These are phyloP conservation scores for Lobosporangium transversale DNA, from an alignment of 192 early-diverging fungal species.

Conservation along the genomic window DNA sequence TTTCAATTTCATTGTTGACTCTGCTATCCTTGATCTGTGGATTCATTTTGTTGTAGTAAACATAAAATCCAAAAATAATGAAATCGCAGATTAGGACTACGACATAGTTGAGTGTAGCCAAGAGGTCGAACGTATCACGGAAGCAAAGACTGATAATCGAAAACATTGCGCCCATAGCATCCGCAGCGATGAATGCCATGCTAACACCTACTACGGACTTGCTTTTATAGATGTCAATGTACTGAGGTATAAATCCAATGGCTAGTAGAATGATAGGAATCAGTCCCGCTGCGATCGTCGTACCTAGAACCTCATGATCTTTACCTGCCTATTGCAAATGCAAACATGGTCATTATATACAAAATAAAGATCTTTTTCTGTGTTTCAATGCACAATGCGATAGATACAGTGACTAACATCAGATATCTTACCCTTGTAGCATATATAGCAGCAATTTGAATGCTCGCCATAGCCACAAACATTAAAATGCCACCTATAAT, in stretches of 20 bases:
- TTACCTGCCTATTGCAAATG: conserved; percentile 25
- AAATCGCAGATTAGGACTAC: conserved; percentile 41
- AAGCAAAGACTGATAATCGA: conserved; percentile 54
- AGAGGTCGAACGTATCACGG: conserved; percentile 11
- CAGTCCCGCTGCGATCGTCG: conserved; percentile 45
- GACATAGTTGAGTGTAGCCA: conserved; percentile 35
- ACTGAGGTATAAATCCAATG: conserved; percentile 58
- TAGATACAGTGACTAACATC: neutral
- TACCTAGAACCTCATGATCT: conserved; percentile 25
- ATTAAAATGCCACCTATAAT: neutral
- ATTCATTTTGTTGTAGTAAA: conserved; percentile 31
- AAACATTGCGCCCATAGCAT: conserved; percentile 54
- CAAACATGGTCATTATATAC: neutral
- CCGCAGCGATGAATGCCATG: conserved; percentile 54
- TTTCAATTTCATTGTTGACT: neutral
- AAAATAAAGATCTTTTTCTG: neutral
- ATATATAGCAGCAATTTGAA: conserved; percentile 21
- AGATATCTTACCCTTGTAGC: conserved; percentile 23
- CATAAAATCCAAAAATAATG: conserved; percentile 17
- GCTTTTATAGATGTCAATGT: conserved; percentile 46
- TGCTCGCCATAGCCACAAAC: conserved; percentile 8
- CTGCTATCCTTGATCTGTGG: neutral
- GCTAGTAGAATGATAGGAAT: conserved; percentile 52
- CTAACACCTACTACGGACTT: conserved; percentile 54
- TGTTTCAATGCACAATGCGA: neutral